These are phyloP conservation scores for Neolecta irregularis DNA, from an alignment of 1,139 yeast species.

Conservation along the genomic window DNA sequence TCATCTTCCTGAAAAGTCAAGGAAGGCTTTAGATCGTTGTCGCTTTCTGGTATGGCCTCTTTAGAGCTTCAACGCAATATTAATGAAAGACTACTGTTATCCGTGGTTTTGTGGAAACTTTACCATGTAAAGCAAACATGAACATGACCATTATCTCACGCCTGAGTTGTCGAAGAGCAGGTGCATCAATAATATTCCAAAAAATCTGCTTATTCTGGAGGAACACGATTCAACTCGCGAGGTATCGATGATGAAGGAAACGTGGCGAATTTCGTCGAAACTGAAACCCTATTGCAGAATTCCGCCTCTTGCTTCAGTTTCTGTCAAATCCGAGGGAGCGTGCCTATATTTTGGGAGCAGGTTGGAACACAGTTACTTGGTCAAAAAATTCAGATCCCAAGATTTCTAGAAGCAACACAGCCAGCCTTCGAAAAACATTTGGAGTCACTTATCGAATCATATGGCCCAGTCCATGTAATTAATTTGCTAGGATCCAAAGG, in stretches of 20 bases:
- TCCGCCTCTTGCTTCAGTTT: conserved; percentile 52
- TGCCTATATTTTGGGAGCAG: conserved; percentile 97
- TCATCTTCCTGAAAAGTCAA: conserved; percentile 39
- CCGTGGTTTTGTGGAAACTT: conserved; percentile 83
- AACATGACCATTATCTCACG: conserved; percentile 72
- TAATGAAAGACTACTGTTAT: conserved; percentile 69
- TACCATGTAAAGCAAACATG: conserved; percentile 38
- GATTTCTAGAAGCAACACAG: conserved; percentile 84
- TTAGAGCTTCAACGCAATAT: too few relatives aligned
- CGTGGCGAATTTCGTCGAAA: conserved; percentile 92
- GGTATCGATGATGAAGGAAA: conserved; percentile 93
- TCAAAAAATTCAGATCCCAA: conserved; percentile 70
- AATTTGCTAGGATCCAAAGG: conserved; percentile 69
- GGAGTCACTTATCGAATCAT: conserved; percentile 47
- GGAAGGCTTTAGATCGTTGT: conserved; percentile 46
- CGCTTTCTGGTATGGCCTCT: conserved; percentile 36
- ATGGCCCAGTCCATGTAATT: conserved; percentile 76
- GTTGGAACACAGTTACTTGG: conserved; percentile 54
- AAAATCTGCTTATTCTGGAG: conserved; percentile 22
- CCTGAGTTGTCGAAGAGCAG: conserved; percentile 58
- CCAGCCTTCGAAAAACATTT: conserved; percentile 80
- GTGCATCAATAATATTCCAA: conserved; percentile 1
- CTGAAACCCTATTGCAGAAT: conserved; percentile 59
- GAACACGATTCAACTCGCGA: conserved; percentile 82
- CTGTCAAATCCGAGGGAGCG: conserved; percentile 82